Base-by-base conservation (phyloP, 202 grass and related monocot genomes). In the Elaeis oleifera region DNA sequence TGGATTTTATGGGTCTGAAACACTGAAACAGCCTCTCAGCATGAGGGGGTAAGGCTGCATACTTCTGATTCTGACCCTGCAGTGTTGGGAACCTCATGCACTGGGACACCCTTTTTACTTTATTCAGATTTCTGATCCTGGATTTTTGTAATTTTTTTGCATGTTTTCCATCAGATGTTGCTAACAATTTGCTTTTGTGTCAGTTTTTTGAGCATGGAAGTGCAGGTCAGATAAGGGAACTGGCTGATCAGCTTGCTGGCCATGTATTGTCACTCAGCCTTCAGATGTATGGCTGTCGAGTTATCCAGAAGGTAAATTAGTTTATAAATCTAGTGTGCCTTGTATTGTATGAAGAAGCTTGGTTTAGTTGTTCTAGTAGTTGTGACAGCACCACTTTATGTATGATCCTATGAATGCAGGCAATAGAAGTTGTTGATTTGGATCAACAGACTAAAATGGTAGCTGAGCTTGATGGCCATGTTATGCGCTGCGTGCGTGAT, bases 121-220 rank as follows among this genome's bases (percentile, higher is more conserved):
- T 44, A 44, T 44, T 44, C 36, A 44, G 8, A 44, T 44, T 44
- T 44, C 36, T 13, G 9, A 44, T 44, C 36, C 9, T 3, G 2
- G 36, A 44, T 44, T 44, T 44, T 13, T 2, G 0, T 44, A 2
- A 9, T 44, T 44, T 44, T 44, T 44, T 13, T 2, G 8, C 36
- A 44, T 44, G 36, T 44, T 44, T 44, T 44, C 36, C 9, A 13
- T 44, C 36, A 2, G 36, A 44, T 3, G 9, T 9, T 44, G 36
- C 36, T 44, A 44, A 44, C 36, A 44, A 11, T 44, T 44, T 44
- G 36, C 13, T 67, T 78, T 5, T 70, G 7, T 54, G 20, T 23
- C 74, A 95, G 90, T 95, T 95, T 84, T 95, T 95, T 71, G 90
- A 95, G 90, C 90, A 95, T 56, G 90, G 90, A 72, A 95, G 82